A percentile compares a stretch with the other conserved stretches of the same genome.
Conservation (phyloP, 208 protist genomes). For the Acanthamoeba polyphaga region DNA sequence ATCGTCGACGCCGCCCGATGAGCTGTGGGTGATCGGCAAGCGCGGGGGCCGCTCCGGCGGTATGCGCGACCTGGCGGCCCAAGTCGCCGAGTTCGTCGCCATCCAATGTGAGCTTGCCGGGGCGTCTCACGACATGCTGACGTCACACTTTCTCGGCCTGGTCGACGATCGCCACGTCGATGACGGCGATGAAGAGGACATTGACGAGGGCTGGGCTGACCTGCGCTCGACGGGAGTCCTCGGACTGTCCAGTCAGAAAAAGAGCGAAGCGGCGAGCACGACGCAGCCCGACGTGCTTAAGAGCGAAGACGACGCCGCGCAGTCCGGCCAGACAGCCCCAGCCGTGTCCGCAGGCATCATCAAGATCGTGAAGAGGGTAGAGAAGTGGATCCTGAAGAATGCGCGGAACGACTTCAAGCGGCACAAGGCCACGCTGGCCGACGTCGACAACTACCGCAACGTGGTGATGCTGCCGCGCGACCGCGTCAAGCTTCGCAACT, state of each 20-base stretch:
- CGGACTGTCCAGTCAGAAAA: too few relatives aligned
- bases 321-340: too few relatives aligned
- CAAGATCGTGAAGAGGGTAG: neutral
- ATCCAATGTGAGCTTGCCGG: neutral
- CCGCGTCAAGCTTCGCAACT: neutral
- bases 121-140: neutral
- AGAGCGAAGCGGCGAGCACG: too few relatives aligned
- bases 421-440: neutral
- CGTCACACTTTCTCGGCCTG: neutral
- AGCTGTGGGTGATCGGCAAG: neutral
- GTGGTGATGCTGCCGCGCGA: constrained; percentile 11
- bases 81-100: neutral
- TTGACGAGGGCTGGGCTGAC: too few relatives aligned
- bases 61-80: neutral
- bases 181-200: too few relatives aligned
- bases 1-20: neutral
- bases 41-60: too few relatives aligned
- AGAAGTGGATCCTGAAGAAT: constrained; percentile 36
- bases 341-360: neutral
- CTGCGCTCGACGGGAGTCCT: too few relatives aligned
- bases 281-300: neutral
- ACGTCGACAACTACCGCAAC: neutral
- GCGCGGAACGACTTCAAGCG: neutral
- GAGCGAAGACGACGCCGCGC: neutral
- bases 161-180: too few relatives aligned